Evolutionary conservation across 495 filamentous ascomycete species (phyloP), one percentile per base, ranked within the genome.

Genomic region (Pyronema omphalodes): DNA sequence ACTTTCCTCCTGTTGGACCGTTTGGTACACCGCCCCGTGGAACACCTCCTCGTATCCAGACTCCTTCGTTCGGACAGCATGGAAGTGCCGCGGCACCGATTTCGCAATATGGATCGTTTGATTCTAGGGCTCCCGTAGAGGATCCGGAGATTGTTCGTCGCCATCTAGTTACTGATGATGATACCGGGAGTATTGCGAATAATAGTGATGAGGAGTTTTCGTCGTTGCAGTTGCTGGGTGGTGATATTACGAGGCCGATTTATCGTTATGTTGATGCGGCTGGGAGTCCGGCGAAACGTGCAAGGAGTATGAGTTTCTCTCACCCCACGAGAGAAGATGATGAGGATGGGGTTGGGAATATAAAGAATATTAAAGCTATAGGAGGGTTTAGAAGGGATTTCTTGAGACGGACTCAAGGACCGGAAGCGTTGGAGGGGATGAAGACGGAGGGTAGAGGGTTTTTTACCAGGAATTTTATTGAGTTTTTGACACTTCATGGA

Each of bases 211-310:
- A 70, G 29, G 73, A 65, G 17, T 98, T 98, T 64, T 95, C 88
- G 29, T 94, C 88, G 67, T 67, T 98, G 58, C 78, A 78, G 60
- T 69, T 96, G 43, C 93, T 95, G 61, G 91, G 91, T 34, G 91
- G 91, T 37, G 91, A 98, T 65, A 82, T 95, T 39, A 94, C 88
- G 23, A 73, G 91, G 51, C 83, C 91, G 48, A 88, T 98, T 51
- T 98, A 98, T 66, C 80, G 83, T 43, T 95, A 89, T 82, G 84
- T 86, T 1, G 86, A 94, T 64, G 84, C 93, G 62, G 82, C 82
- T 14, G 73, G 81, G 58, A 56, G 53, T 6, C 55, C 56, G 6
- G 35, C 53, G 2, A 67, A 71, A 23, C 73, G 77, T 45, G 73
- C 75, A 57, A 74, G 76, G 19, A 88, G 86, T 69, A 78, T 84